Evolutionary conservation across 441 rosid species (phyloP).

Genomic region (Biscutella laevigata): DNA sequence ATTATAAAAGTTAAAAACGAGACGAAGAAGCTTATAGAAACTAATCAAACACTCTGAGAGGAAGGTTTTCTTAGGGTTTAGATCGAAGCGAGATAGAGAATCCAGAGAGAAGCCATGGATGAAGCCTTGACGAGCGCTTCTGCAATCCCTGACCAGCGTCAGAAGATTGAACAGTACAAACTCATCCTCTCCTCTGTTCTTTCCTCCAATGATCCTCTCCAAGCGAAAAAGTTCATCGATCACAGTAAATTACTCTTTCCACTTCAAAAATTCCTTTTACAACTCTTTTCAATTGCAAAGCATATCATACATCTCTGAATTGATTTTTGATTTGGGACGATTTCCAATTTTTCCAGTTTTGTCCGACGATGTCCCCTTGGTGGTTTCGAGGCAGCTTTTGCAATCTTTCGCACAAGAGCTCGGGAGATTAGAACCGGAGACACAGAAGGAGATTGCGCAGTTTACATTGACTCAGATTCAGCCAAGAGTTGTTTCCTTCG

Average conservation of each 20-base stretch:
- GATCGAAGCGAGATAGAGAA: conserved; percentile 12
- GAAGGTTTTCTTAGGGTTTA: conserved; percentile 22
- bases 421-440: conserved; percentile 65
- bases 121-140: conserved; percentile 71
- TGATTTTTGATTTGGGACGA: not conserved
- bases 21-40: too few species aligned
- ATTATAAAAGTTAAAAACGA: too few species aligned
- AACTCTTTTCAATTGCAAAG: not conserved
- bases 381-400: conserved; percentile 90
- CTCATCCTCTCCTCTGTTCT: conserved; percentile 72
- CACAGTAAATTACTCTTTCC: conserved; percentile 40
- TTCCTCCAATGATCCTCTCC: conserved; percentile 68
- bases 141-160: conserved; percentile 83
- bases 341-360: conserved; percentile 48
- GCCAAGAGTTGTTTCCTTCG: conserved; percentile 96
- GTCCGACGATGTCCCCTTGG: conserved; percentile 91
- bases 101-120: conserved; percentile 44
- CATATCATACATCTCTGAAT: not conserved
- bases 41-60: not conserved
- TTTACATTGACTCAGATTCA: conserved; percentile 88
- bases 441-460: conserved; percentile 87
- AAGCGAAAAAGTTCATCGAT: conserved; percentile 76
- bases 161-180: conserved; percentile 96
- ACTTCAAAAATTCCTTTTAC: not conserved
- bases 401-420: conserved; percentile 83